Evolutionary conservation across 495 filamentous ascomycete species (phyloP).

Genomic region (Lindgomyces ingoldianus): DNA sequence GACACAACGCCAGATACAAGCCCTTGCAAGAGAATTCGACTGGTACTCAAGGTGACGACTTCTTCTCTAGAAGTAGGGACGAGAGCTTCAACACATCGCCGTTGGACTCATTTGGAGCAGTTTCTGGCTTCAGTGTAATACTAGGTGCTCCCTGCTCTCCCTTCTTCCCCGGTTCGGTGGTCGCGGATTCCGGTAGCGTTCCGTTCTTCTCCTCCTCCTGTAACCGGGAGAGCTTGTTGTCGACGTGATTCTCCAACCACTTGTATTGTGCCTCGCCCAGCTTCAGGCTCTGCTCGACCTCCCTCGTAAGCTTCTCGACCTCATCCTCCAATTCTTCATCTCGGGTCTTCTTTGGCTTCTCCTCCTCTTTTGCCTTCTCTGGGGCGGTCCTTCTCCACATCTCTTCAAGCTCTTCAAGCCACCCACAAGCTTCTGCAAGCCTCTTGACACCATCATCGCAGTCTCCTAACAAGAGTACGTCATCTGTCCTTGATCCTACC

Average conservation of each 20-base stretch:
- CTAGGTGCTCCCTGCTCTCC: not conserved
- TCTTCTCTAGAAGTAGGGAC: conserved; percentile 20
- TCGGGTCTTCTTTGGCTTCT: conserved; percentile 38
- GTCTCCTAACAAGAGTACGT: conserved; percentile 72
- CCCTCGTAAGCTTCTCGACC: conserved; percentile 45
- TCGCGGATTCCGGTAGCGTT: not conserved
- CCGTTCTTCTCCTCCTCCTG: not conserved
- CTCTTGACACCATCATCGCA: conserved; percentile 84
- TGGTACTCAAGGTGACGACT: no score
- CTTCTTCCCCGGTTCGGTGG: not conserved
- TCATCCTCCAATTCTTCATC: conserved; percentile 56
- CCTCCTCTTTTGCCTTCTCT: conserved; percentile 31
- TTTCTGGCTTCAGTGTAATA: not conserved
- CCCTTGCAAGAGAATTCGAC: no score
- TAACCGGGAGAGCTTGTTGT: conserved; percentile 12
- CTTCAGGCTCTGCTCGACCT: conserved; percentile 46
- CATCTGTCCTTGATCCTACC: conserved; percentile 72
- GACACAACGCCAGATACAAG: no score
- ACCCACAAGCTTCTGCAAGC: conserved; percentile 79
- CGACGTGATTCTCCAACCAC: conserved; percentile 32
- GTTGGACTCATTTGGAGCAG: not conserved
- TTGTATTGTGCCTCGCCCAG: conserved; percentile 36
- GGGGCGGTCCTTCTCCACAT: conserved; percentile 62
- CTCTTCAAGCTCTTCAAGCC: conserved; percentile 79
- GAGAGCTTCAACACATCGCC: conserved; percentile 21